Percentiles rank a stretch among this genome's conserved stretches.
Conservation (phyloP, 768 basidiomycete genomes). For the Lactarius trivialis region DNA sequence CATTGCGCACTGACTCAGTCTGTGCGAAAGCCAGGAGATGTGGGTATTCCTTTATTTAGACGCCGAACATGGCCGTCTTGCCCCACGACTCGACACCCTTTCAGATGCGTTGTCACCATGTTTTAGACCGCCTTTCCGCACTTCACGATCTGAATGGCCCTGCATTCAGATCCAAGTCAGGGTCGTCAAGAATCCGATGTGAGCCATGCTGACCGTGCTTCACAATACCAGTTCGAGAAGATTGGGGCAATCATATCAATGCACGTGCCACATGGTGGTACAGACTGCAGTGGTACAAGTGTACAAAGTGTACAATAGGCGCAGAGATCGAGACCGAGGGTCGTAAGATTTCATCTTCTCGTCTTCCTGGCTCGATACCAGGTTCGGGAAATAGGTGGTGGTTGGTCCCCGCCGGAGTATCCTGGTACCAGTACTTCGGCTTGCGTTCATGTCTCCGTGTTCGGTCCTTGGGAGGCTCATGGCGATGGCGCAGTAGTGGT, state of each 20-base stretch:
- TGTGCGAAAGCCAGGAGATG: neutral
- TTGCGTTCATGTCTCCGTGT: neutral
- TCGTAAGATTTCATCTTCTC: neutral
- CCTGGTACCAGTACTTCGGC: neutral
- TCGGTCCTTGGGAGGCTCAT: neutral
- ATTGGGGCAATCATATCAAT: neutral
- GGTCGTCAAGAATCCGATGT: neutral
- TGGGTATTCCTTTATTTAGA: neutral
- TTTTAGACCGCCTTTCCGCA: neutral
- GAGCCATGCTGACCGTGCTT: neutral
- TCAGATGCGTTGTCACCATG: neutral
- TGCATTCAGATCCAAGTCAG: neutral
- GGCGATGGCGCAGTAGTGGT: slow-evolving; percentile 5
- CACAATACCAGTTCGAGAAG: neutral
- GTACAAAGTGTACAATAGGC: neutral
- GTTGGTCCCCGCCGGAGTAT: neutral
- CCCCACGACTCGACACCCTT: neutral
- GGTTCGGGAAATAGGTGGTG: neutral
- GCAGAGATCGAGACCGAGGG: neutral
- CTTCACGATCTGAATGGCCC: neutral
- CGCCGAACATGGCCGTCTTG: neutral
- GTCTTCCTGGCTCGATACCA: neutral
- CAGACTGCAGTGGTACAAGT: neutral
- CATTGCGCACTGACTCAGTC: neutral
- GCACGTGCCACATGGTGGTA: slow-evolving; percentile 3